Evolutionary conservation across 108 stramenopile genomes (phyloP), one percentile per base, ranked within the genome.

Genomic region (Aurantiochytrium sp.): DNA sequence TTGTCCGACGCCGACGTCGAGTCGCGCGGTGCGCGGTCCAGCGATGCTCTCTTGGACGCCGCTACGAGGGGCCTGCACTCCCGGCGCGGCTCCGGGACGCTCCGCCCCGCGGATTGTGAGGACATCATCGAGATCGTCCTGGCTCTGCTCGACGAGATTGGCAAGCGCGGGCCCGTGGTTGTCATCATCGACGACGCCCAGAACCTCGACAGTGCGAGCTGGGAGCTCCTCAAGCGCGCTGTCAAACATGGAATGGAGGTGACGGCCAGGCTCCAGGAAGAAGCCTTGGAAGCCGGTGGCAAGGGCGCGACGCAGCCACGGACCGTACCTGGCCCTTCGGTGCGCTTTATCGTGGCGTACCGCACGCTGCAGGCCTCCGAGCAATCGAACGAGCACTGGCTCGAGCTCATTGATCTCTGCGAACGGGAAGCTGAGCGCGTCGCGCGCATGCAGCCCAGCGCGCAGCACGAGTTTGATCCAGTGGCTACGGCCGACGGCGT

Each of bases 131-230:
- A 81, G 45, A 30, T 81, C 32, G 45, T 81, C 27, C 39, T 81
- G 42, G 73, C 73, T 21, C 73, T 81, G 15, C 45, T 81, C 39
- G 73, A 81, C 42, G 73, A 81, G 45, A 48, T 48, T 4, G 73
- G 73, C 1, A 41, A 48, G 30, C 39, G 42, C n/a, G 73, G 73
- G 6, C 73, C 39, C 6, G 45, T 48, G 6, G 42, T 81, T 12
- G 24, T 81, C 3, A 81, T 81, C 45, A 81, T 81, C 39, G 73
- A 81, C 30, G 73, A 81, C 3, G 73, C 73, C 10, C 73, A 81
- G 32, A 1, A 48, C 1, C 24, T 81, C 19, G 73, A 81, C 45
- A 24, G 32, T 41, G 73, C 39, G 27, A 81, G 73, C 45, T 41
- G 39, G 73, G 73, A 81, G 30, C 73, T 81, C n/a, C 24, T 81